Base-by-base conservation (phyloP, 1,284 basidiomycete genomes). In the Prillingera fragicola region DNA sequence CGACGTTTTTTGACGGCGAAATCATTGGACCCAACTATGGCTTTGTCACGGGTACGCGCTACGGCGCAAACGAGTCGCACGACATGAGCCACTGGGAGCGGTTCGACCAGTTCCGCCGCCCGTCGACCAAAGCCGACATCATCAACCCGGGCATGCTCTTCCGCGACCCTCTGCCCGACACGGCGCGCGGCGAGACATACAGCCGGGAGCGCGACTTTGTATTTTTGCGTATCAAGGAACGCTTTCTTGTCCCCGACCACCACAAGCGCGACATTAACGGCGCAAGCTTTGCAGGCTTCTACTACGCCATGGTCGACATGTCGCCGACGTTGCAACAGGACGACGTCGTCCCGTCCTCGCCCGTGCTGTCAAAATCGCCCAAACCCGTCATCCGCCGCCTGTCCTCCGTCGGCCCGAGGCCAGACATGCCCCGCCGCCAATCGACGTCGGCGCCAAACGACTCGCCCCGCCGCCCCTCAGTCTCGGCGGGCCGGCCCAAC, bases 221-320 rank as follows among this genome's bases (percentile, higher is more conserved):
- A 23, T 97, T 96, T 67, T 90, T 97, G 85, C 78, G 92, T 48
- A 95, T 91, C 86, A 97, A 97, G 73, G 92, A 97, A 72, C 79
- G 84, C 59, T 96, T 96, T 70, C 74, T 97, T 47, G 88, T 96
- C 12, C 92, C 92, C 8, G 87, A 94, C 68, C 88, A 94, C 70
- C 80, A 83, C 47, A 88, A 94, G 35, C 82, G 87, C 63, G 89
- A 94, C 70, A 95, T 97, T 68, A 89, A 82, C 59, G 92, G 92
- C 23, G 92, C 92, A 5, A 90, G 86, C 65, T 97, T 94, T 73
- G 91, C 89, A 87, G 84, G 85, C 43, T 87, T 91, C 71, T 89
- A 91, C 74, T 89, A 89, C 63, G 46, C 70, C 71, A 52, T 71
- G 74, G 26, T 68, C 71, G 54, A 66, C 71, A 46, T 68, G 55